Evolutionary conservation across 2,329 filamentous ascomycete genomes (phyloP).

Genomic region (Magnaporthiopsis incrustans): DNA sequence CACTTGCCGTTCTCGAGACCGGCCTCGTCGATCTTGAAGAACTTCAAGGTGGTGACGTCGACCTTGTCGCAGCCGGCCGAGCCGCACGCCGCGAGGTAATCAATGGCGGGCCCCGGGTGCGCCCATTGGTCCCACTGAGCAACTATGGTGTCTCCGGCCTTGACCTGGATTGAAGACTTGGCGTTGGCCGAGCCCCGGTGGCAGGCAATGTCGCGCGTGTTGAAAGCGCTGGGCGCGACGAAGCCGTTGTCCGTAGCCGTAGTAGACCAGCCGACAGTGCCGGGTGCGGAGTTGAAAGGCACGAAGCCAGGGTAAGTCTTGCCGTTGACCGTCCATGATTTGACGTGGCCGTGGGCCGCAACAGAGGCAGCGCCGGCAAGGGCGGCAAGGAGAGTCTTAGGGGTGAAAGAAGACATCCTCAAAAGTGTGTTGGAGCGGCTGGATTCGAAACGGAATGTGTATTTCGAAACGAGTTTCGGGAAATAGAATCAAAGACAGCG

Average conservation of each 20-base stretch:
- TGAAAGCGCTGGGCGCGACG: constrained; percentile 33
- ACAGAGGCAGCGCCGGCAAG: constrained; percentile 18
- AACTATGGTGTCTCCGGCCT: constrained; percentile 31
- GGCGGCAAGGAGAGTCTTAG: constrained; percentile 5
- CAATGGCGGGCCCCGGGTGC: constrained; percentile 46
- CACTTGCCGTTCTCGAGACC: constrained; percentile 24
- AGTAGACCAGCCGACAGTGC: constrained; percentile 31
- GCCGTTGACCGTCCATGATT: neutral
- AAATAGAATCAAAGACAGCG: neutral
- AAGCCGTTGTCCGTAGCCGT: constrained; percentile 41
- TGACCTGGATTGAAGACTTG: constrained; percentile 16
- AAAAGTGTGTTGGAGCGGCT: neutral
- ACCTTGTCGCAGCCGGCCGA: constrained; percentile 11
- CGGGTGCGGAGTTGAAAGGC: constrained; percentile 21
- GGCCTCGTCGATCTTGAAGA: constrained; percentile 15
- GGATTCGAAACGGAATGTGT: neutral
- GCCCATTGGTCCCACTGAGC: constrained; percentile 36
- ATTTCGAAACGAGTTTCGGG: neutral
- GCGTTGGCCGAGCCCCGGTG: constrained; percentile 31
- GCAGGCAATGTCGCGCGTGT: constrained; percentile 35
- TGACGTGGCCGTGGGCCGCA: constrained; percentile 5
- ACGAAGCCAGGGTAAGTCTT: constrained; percentile 3
- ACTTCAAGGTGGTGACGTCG: constrained; percentile 10
- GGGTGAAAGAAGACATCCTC: constrained; percentile 7
- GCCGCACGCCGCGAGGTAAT: constrained; percentile 44